Base-by-base conservation (phyloP, 306 rosid genomes). In the Morella rubra region DNA sequence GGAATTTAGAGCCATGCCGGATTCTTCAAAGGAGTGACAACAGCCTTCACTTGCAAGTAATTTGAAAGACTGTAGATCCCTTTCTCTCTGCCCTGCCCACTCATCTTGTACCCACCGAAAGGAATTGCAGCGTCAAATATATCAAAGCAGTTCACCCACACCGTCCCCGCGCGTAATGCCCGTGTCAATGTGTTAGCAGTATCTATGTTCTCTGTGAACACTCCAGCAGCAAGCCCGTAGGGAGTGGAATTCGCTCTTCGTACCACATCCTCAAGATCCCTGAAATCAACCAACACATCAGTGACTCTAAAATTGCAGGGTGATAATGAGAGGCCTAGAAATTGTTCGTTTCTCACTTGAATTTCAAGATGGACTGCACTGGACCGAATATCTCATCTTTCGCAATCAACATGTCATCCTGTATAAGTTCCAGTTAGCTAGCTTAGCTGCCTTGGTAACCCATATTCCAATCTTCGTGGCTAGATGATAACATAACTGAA, bases 31-130 rank as follows among this genome's bases (percentile, higher is more conserved):
- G 92, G 86, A 32, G 90, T 85, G 77, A 95, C 91, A 55, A 95
- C 97, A 49, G 97, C 96, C 86, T 95, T 95, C 49, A 95, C 93
- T 90, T 95, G 97, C 91, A 95, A 81, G 91, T 95, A 95, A 78
- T 88, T 89, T 7, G 73, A 56, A 45, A 92, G 96, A 74, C 97
- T 83, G 65, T 95, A 90, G 65, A 84, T 86, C 27, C 98, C 97
- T 78, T 92, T 95, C 69, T 95, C 98, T 84, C 97, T 86, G n/a
- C 98, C 97, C 1, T 80, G 86, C 6, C 97, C 97, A 72, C 98
- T 95, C 97, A 89, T 88, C 85, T 95, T 95, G 86, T 82, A 95
- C 47, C 99, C 97, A 54, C 99, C 97, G 75, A 95, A 95, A 27
- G 97, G 99, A 87, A 95, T 84, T 56, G 97, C 88, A 69, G 99